Conservation (phyloP, 106 monocot species). For the Apostasia shenzhenica region DNA sequence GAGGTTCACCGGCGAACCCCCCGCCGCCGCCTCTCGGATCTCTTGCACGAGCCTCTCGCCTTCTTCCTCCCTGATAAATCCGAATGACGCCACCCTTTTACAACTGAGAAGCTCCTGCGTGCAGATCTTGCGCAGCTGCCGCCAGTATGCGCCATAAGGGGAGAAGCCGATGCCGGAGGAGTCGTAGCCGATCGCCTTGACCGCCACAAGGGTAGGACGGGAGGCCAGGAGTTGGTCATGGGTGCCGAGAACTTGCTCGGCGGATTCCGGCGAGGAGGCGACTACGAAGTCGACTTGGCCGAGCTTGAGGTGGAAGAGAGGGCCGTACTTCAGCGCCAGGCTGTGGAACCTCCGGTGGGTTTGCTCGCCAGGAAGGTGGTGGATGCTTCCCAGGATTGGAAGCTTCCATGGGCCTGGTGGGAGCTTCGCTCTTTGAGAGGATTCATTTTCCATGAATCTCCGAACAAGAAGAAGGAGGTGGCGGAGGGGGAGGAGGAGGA, state of each 20-base stretch:
- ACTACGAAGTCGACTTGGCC: constrained; percentile 9
- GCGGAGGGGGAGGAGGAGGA: too few relatives aligned
- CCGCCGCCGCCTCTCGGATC: background rate
- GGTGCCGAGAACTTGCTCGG: constrained; percentile 11
- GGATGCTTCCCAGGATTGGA: constrained; percentile 19
- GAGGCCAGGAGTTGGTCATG: constrained; percentile 19
- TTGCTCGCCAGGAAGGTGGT: constrained; percentile 4
- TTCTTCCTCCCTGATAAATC: constrained; percentile 7
- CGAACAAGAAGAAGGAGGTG: too few relatives aligned
- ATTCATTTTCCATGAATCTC: too few relatives aligned
- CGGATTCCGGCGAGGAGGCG: constrained; percentile 11
- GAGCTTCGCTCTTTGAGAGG: background rate
- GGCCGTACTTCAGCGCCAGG: constrained; percentile 14
- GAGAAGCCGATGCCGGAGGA: constrained; percentile 10
- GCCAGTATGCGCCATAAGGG: constrained; percentile 23
- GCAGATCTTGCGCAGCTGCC: constrained; percentile 20
- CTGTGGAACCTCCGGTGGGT: constrained; percentile 9
- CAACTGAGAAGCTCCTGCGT: constrained; percentile 12
- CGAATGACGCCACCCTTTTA: constrained; percentile 12
- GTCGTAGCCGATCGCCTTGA: background rate
- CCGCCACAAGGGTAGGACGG: background rate
- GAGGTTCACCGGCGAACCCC: background rate
- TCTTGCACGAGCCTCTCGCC: background rate
- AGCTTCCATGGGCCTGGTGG: constrained; percentile 21
- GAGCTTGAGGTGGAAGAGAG: constrained; percentile 18